Conservation (phyloP, 163 green algal species). For the Prototheca stagnorum region DNA sequence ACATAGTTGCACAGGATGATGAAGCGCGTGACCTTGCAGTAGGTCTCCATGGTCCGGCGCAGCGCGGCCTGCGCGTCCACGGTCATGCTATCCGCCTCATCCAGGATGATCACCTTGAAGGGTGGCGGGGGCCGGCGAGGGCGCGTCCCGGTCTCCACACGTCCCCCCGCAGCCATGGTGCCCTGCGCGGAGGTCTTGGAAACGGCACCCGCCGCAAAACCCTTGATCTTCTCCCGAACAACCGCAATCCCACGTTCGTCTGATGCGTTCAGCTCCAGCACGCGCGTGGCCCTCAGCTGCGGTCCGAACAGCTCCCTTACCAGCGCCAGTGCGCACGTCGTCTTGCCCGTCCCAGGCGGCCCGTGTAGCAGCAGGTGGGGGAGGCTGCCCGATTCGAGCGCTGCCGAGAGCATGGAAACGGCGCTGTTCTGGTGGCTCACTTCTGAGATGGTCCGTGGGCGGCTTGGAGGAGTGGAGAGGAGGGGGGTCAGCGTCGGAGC, state of each 20-base stretch:
- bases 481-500: too few relatives aligned
- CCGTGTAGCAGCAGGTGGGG: conserved; percentile 96
- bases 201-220: conserved; percentile 23
- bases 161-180: too few relatives aligned
- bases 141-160: conserved; percentile 11
- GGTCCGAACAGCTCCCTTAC: conserved; percentile 78
- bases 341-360: conserved; percentile 92
- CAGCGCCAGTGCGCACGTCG: conserved; percentile 81
- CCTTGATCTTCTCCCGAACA: conserved; percentile 42
- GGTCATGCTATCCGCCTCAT: conserved; percentile 95
- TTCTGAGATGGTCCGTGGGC: too few relatives aligned
- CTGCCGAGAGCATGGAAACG: too few relatives aligned
- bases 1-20: conserved; percentile 99
- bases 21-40: conserved; percentile 89
- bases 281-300: conserved; percentile 60
- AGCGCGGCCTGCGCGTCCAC: conserved; percentile 89
- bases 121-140: conserved; percentile 66
- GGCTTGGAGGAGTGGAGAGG: too few relatives aligned
- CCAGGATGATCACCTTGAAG: conserved; percentile 94
- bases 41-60: conserved; percentile 89
- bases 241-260: conserved; percentile 94
- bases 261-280: conserved; percentile 92
- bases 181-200: too few relatives aligned
- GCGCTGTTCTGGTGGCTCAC: too few relatives aligned
- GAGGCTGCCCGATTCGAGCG: too few relatives aligned